A percentile compares a stretch with the other conserved stretches of the same genome.
Conservation (phyloP, 2,329 filamentous ascomycete species). For the Colletotrichum acutatum region DNA sequence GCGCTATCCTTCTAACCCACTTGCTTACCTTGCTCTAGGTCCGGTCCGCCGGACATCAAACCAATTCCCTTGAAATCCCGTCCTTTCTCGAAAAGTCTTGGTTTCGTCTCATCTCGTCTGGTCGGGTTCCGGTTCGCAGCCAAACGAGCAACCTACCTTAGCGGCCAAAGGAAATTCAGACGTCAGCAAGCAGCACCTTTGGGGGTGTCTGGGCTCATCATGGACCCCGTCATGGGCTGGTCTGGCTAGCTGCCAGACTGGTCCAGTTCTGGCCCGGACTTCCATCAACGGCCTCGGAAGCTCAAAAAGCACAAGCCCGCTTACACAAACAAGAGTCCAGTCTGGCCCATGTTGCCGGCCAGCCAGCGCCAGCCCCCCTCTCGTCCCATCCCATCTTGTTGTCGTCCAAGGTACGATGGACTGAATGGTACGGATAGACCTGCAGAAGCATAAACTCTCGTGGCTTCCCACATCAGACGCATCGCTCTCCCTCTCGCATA, state of each 20-base stretch:
- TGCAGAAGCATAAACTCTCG: slow-evolving; percentile 8
- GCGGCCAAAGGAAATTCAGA: not conserved
- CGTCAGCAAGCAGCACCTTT: not conserved
- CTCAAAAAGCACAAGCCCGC: not conserved
- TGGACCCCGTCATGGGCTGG: not conserved
- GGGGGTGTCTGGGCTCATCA: not conserved
- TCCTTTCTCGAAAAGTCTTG: too few species aligned
- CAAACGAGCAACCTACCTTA: not conserved
- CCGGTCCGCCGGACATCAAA: too few species aligned
- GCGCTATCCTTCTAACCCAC: not conserved
- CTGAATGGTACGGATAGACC: not conserved
- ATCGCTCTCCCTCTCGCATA: not conserved
- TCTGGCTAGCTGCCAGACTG: too few species aligned
- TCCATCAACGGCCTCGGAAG: not conserved
- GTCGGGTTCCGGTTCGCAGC: not conserved
- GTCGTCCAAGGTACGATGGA: not conserved
- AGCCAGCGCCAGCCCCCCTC: not conserved
- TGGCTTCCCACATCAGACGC: slow-evolving; percentile 8
- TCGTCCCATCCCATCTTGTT: not conserved
- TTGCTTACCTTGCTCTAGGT: not conserved
- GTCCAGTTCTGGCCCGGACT: not conserved
- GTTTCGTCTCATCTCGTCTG: too few species aligned
- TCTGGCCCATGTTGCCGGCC: not conserved
- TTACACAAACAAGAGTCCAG: not conserved
- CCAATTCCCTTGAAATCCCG: too few species aligned